phyloP scores from a whole-genome alignment of 2,329 filamentous ascomycete species.

The Fusarium papillatum region DNA sequence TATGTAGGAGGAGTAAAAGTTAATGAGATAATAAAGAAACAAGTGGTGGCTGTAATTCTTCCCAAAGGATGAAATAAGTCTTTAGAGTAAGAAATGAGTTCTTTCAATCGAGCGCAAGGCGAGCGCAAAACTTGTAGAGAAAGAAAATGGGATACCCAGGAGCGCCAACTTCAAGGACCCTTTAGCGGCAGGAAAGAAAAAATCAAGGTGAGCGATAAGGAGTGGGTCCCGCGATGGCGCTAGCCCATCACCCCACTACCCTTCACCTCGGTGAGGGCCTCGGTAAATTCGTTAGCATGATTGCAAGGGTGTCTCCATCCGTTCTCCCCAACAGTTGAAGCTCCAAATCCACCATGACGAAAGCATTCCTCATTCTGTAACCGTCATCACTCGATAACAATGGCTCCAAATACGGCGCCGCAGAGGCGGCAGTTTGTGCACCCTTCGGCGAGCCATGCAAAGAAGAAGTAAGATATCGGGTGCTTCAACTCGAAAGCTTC shows the following conservation, averaged over 20 bases:
- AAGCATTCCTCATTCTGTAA: conserved; percentile 39
- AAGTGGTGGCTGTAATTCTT: too few relatives aligned
- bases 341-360: conserved; percentile 42
- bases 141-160: conserved; percentile 13
- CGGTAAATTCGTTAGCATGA: conserved; percentile 10
- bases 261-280: conserved; percentile 39
- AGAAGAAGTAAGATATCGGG: conserved; percentile 59
- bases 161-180: conserved; percentile 23
- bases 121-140: conserved; percentile 23
- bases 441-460: conserved; percentile 63
- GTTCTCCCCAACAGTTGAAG: conserved; percentile 45
- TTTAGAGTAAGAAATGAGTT: not conserved
- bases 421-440: conserved; percentile 58
- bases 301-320: conserved; percentile 14
- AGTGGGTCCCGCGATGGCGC: conserved; percentile 29
- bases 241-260: conserved; percentile 35
- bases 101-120: conserved; percentile 2
- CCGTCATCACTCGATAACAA: conserved; percentile 44
- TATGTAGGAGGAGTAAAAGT: not conserved
- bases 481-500: conserved; percentile 1
- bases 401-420: conserved; percentile 54
- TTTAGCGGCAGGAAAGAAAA: conserved; percentile 41
- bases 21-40: not conserved
- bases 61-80: not conserved
- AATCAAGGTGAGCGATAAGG: conserved; percentile 48